Base-by-base conservation (phyloP, 2,329 filamentous ascomycete genomes). In the Blastomyces parvus region DNA sequence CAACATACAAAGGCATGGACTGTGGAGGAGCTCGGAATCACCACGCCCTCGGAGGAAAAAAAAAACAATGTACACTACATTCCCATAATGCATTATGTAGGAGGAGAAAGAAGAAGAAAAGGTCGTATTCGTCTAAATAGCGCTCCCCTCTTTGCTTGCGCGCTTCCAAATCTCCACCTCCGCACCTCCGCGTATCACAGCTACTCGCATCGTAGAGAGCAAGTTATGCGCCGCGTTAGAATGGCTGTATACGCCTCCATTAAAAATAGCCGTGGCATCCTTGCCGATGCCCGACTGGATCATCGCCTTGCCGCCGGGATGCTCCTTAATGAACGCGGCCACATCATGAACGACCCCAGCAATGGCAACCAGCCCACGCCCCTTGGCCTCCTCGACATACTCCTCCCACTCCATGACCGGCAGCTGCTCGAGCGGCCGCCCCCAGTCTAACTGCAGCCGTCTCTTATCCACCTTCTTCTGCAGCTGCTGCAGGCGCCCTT, bases 131-230 rank as follows among this genome's bases (percentile, higher is more conserved):
- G 19, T 48, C 9, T 48, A 25, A 9, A 25, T 48, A 25, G 7
- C n/a, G 7, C 22, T 33, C 13, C 27, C 25, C 14, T 19, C 11
- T 13, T 19, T 30, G 25, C 91, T 87, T 62, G 88, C 86, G 50
- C 89, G 87, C 84, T 94, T 94, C 90, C 90, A 94, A 77, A 94
- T 91, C 82, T 94, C 90, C 33, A 94, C 90, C 76, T 94, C 90
- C 74, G 88, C 90, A 56, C 90, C 90, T 67, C 90, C 90, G 62
- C 89, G 88, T 67, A 94, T 87, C 59, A 94, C 89, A 76, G 89
- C 90, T 14, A 93, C 86, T 69, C 90, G 84, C 89, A 93, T 93
- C 68, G 89, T 93, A 11, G 88, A 91, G 66, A 94, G 83, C 65
- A 94, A 78, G 79, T 94, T 94, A 82, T 94, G 90, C 48, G 90